phyloP scores from a whole-genome alignment of 768 basidiomycete genomes.

The Hypholoma fasciculare region DNA sequence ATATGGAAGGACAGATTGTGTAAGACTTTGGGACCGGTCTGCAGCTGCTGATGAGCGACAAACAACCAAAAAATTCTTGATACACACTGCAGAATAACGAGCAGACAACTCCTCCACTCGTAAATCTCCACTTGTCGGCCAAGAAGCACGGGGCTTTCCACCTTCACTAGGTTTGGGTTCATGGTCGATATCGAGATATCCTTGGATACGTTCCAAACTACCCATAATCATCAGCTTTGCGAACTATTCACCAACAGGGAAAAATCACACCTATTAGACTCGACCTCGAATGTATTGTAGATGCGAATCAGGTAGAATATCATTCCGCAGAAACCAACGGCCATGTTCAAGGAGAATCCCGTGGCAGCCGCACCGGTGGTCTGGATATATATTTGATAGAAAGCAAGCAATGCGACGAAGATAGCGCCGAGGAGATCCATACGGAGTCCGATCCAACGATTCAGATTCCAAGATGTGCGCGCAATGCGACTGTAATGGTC shows the following conservation, averaged over 20 bases:
- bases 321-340: constrained; percentile 55
- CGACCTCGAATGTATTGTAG: constrained; percentile 45
- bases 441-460: constrained; percentile 47
- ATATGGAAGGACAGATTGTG: constrained; percentile 51
- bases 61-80: neutral
- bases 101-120: constrained; percentile 50
- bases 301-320: constrained; percentile 51
- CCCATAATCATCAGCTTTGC: constrained; percentile 36
- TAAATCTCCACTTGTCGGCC: constrained; percentile 54
- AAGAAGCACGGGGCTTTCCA: constrained; percentile 52
- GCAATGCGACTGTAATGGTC: constrained; percentile 51
- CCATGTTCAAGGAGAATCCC: constrained; percentile 59
- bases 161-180: constrained; percentile 38
- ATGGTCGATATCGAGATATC: constrained; percentile 55
- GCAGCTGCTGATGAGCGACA: neutral
- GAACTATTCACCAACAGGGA: neutral
- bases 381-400: constrained; percentile 50
- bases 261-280: constrained; percentile 24
- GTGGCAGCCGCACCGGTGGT: constrained; percentile 40
- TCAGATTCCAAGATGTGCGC: constrained; percentile 48
- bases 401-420: constrained; percentile 52
- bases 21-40: constrained; percentile 42
- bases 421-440: constrained; percentile 57
- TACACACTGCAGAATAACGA: constrained; percentile 33
- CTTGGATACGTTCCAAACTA: constrained; percentile 52